phyloP scores from a whole-genome alignment of 208 protist species.

The Balamuthia mandrillaris region DNA sequence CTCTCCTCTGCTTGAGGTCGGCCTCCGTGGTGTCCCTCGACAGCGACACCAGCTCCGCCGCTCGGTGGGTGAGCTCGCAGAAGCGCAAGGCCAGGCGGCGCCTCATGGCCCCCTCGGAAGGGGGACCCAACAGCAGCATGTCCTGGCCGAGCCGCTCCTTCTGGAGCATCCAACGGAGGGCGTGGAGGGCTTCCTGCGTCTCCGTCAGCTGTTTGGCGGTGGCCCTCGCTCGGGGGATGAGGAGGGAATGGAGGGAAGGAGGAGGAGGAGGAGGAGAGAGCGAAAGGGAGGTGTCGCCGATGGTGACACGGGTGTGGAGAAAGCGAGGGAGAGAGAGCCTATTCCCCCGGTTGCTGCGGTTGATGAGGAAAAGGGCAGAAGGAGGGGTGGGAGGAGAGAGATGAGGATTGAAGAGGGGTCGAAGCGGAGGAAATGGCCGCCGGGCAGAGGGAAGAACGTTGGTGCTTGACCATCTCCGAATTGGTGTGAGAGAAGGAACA shows the following conservation, averaged over 20 bases:
- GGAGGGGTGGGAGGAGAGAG: background rate
- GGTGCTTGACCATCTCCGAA: too few species aligned
- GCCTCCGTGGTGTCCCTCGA: constrained; percentile 90
- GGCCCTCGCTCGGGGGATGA: too few species aligned
- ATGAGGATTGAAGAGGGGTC: background rate
- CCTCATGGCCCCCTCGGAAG: too few species aligned
- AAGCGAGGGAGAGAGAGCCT: background rate
- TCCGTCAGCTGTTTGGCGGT: constrained; percentile 21
- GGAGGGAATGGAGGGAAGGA: background rate
- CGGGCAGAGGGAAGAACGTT: too few species aligned
- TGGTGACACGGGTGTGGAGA: constrained; percentile 1
- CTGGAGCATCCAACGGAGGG: constrained; percentile 84
- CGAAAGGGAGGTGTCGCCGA: background rate
- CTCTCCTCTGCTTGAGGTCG: constrained; percentile 88
- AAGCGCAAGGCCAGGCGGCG: constrained; percentile 75
- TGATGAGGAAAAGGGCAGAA: constrained; percentile 5
- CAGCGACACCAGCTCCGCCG: constrained; percentile 80
- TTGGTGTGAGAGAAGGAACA: too few species aligned
- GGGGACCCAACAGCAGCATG: constrained; percentile 87
- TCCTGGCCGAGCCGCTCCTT: constrained; percentile 87
- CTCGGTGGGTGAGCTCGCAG: constrained; percentile 63
- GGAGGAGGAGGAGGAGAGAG: background rate
- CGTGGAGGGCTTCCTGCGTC: constrained; percentile 20
- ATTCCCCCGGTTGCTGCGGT: background rate
- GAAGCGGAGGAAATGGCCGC: background rate